phyloP scores from a whole-genome alignment of 345 rosid genomes.

The Citrus maxima region DNA sequence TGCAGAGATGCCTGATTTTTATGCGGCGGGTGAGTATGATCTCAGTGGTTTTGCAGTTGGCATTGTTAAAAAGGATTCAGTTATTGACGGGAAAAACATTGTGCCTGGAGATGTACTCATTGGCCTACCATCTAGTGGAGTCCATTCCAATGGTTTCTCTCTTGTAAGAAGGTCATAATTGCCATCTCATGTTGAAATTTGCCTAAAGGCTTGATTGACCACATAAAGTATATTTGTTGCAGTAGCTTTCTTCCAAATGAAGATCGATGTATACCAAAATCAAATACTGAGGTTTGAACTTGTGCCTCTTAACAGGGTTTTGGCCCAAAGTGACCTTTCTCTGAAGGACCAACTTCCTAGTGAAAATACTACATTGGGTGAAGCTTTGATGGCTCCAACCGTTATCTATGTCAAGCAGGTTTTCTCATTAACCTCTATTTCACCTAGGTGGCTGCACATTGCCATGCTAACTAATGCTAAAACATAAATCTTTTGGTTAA shows the following conservation, averaged over 20 bases:
- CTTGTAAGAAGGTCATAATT: slow-evolving; percentile 67
- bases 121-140: slow-evolving; percentile 92
- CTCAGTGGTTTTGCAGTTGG: slow-evolving; percentile 97
- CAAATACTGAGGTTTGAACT: neutral
- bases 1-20: slow-evolving; percentile 96
- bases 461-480: neutral
- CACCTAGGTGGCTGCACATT: neutral
- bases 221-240: neutral
- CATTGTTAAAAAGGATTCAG: slow-evolving; percentile 67
- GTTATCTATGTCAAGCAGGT: slow-evolving; percentile 91
- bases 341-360: slow-evolving; percentile 71
- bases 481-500: neutral
- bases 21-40: slow-evolving; percentile 80
- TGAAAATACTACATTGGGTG: slow-evolving; percentile 55
- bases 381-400: slow-evolving; percentile 95
- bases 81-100: slow-evolving; percentile 82
- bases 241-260: neutral
- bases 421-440: neutral
- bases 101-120: slow-evolving; percentile 72
- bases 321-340: slow-evolving; percentile 63
- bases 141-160: slow-evolving; percentile 95
- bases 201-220: neutral
- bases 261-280: neutral
- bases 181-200: neutral
- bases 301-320: slow-evolving; percentile 43